Conservation (phyloP, 176 grass and related monocot species). For the Puya raimondii region DNA sequence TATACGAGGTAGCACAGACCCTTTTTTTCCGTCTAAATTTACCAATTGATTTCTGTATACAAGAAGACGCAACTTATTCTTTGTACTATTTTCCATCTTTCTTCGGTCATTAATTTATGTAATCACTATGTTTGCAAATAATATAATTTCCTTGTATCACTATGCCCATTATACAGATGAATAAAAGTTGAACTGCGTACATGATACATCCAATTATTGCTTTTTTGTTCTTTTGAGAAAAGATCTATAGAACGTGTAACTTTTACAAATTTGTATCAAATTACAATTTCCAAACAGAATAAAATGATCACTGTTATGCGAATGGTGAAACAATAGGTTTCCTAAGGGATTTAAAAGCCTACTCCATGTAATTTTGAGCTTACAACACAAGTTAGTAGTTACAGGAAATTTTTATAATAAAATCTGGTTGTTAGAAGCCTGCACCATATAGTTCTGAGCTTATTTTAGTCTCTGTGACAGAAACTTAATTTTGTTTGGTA, state of each 20-base stretch:
- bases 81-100: background rate
- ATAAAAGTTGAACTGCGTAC: background rate
- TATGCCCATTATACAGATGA: background rate
- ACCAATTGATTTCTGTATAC: background rate
- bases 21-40: background rate
- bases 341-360: no score
- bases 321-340: no score
- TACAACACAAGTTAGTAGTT: no score
- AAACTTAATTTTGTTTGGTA: no score
- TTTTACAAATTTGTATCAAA: background rate
- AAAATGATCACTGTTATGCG: no score
- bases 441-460: no score
- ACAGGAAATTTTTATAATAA: no score
- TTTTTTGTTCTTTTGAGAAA: background rate
- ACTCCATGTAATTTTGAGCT: no score
- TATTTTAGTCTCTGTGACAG: no score
- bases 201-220: background rate
- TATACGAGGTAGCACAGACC: conserved; percentile 40
- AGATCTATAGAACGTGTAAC: no score
- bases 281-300: background rate
- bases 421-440: no score
- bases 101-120: background rate
- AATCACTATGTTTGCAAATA: background rate
- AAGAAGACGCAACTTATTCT: background rate
- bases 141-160: background rate